Evolutionary conservation across 371 early-diverging fungal genomes (phyloP), one percentile per base, ranked within the genome.

Genomic region (Furculomyces boomerangus): DNA sequence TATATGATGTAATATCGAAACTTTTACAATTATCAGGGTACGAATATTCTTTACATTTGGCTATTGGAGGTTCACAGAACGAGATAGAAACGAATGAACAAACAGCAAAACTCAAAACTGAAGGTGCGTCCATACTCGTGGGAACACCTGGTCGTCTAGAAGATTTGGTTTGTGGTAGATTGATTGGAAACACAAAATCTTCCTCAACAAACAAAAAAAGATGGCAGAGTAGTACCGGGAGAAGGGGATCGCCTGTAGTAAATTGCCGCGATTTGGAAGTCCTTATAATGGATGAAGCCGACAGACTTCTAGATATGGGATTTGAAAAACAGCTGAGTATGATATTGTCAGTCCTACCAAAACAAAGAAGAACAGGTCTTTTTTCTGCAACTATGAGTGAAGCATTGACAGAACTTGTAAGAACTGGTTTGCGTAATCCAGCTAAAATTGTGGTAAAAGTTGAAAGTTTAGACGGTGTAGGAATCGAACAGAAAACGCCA

Each of bases 381-480:
- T 99, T 97, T 62, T 96, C 94, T 1, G 99, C 99, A 0, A 99
- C 99, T 7, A 85, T 96, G 86, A 88, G 86, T 28, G 94, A 95
- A 51, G 90, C 87, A 0, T 66, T 97, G 41, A 68, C 74, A 18
- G 79, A 89, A 57, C 70, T 99, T 8, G 82, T 88, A 1, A 73
- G 82, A 26, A 82, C 88, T 1, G 97, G 97, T 22, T 74, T 96
- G 44, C 77, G 94, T 49, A 92, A 94, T 57, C 96, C 96, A 0
- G 90, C 86, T 0, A 75, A 80, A 32, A 79, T 97, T 43, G 78
- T 78, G 16, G 86, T 86, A 39, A 83, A 89, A 61, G 93, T 93
- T 24, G 82, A 83, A 56, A 31, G 31, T 25, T 13, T 25, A 2
- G 29, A 25, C 14, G 31, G 30, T 20, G 7, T 10, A 75, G 78